Evolutionary conservation across 495 filamentous ascomycete genomes (phyloP).

Genomic region (Terfezia claveryi): DNA sequence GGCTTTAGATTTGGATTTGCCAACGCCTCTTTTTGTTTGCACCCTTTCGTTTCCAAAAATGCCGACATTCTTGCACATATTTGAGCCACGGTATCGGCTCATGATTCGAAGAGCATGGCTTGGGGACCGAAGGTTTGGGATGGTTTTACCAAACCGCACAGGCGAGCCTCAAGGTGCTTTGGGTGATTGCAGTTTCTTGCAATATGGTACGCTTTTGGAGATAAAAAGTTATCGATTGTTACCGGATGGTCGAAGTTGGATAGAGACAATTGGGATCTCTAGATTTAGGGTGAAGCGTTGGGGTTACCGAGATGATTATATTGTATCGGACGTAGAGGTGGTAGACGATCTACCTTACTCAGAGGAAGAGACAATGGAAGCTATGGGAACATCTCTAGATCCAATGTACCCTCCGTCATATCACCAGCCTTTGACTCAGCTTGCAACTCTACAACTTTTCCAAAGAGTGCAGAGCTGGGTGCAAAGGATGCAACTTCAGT

Average conservation of each 20-base stretch:
- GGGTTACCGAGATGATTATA: constrained; percentile 49
- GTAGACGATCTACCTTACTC: constrained; percentile 59
- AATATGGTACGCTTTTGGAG: constrained; percentile 55
- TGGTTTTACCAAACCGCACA: constrained; percentile 48
- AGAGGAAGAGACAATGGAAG: constrained; percentile 45
- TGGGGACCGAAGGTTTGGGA: constrained; percentile 54
- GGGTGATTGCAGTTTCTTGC: constrained; percentile 34
- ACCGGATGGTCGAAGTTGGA: constrained; percentile 56
- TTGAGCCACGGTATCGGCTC: constrained; percentile 70
- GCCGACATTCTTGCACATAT: constrained; percentile 74
- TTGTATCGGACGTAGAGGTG: constrained; percentile 47
- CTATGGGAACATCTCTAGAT: constrained; percentile 8
- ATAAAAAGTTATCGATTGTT: constrained; percentile 50
- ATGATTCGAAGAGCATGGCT: constrained; percentile 68
- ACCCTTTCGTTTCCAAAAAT: constrained; percentile 59
- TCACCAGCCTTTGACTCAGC: constrained; percentile 25
- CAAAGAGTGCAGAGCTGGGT: constrained; percentile 43
- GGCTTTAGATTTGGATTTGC: constrained; percentile 30
- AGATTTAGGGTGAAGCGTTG: constrained; percentile 49
- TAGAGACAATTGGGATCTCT: constrained; percentile 52
- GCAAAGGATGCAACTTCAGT: constrained; percentile 36
- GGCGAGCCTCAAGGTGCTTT: constrained; percentile 34
- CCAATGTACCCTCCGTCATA: constrained; percentile 15
- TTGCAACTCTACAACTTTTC: constrained; percentile 50
- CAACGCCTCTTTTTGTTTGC: constrained; percentile 59